These are phyloP conservation scores for Xylariales sp. DNA, from an alignment of 2,329 filamentous ascomycete species.

Conservation along the genomic window DNA sequence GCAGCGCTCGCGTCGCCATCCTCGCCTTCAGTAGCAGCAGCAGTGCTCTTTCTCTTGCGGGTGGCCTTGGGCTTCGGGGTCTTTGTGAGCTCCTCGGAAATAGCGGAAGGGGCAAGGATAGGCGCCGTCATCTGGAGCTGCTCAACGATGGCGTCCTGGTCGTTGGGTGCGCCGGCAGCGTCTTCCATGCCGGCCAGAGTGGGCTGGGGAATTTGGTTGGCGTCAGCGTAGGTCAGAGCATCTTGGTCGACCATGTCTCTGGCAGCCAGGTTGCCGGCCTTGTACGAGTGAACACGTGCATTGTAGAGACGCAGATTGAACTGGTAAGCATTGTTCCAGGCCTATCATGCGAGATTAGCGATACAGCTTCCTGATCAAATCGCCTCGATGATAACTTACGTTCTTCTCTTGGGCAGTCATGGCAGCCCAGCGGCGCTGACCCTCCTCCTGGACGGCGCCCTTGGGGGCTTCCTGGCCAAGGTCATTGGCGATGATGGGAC, in stretches of 20 bases:
- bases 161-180: slow-evolving; percentile 36
- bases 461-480: slow-evolving; percentile 72
- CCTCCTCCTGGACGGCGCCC: slow-evolving; percentile 83
- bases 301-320: slow-evolving; percentile 64
- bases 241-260: slow-evolving; percentile 59
- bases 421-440: slow-evolving; percentile 77
- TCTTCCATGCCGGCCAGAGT: slow-evolving; percentile 24
- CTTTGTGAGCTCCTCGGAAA: slow-evolving; percentile 44
- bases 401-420: slow-evolving; percentile 72
- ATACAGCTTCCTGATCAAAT: neutral
- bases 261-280: slow-evolving; percentile 52
- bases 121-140: slow-evolving; percentile 44
- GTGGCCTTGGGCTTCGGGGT: slow-evolving; percentile 51
- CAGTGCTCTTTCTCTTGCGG: slow-evolving; percentile 54
- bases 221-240: slow-evolving; percentile 56
- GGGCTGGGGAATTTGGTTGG: slow-evolving; percentile 50
- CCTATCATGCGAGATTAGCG: slow-evolving; percentile 25
- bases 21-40: slow-evolving; percentile 37
- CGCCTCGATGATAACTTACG: slow-evolving; percentile 25
- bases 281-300: slow-evolving; percentile 61
- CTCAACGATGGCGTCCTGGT: slow-evolving; percentile 55
- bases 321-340: slow-evolving; percentile 63
- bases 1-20: slow-evolving; percentile 34
- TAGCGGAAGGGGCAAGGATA: slow-evolving; percentile 23
- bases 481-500: slow-evolving; percentile 75